A percentile compares a stretch with the other conserved stretches of the same genome.
Evolutionary conservation across 2,329 filamentous ascomycete species (phyloP).

Genomic region (Hymenoscyphus salicellus): DNA sequence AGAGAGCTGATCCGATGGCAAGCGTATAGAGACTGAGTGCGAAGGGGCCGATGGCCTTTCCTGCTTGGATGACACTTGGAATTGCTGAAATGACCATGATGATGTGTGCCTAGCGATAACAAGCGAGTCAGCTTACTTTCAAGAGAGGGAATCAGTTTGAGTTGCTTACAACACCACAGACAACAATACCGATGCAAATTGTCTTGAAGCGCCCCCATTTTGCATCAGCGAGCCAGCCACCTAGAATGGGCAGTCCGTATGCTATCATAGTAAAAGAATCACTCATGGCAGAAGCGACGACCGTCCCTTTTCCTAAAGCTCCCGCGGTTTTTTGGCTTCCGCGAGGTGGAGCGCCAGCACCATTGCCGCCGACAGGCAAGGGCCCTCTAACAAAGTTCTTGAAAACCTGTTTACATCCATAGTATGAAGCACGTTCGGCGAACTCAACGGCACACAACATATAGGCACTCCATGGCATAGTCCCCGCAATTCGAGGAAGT

Average conservation of each 20-base stretch:
- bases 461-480: conserved; percentile 64
- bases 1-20: conserved; percentile 50
- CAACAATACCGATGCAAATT: conserved; percentile 45
- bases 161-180: conserved; percentile 51
- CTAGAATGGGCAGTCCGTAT: conserved; percentile 45
- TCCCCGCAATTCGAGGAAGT: conserved; percentile 60
- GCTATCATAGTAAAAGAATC: conserved; percentile 52
- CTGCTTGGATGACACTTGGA: conserved; percentile 34
- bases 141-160: neutral
- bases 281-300: conserved; percentile 50
- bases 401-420: conserved; percentile 61
- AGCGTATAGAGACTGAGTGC: conserved; percentile 37
- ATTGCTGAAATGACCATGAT: conserved; percentile 34
- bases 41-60: conserved; percentile 38
- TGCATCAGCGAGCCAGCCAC: conserved; percentile 58
- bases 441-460: conserved; percentile 71
- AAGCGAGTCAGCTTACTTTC: neutral
- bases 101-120: conserved; percentile 42
- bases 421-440: conserved; percentile 77
- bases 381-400: conserved; percentile 61
- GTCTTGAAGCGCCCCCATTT: conserved; percentile 61
- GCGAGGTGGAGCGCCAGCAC: conserved; percentile 19
- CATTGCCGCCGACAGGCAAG: conserved; percentile 46
- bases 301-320: conserved; percentile 56
- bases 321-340: conserved; percentile 43